phyloP scores from a whole-genome alignment of 129 eudicot genomes.

The Dittrichia graveolens region DNA sequence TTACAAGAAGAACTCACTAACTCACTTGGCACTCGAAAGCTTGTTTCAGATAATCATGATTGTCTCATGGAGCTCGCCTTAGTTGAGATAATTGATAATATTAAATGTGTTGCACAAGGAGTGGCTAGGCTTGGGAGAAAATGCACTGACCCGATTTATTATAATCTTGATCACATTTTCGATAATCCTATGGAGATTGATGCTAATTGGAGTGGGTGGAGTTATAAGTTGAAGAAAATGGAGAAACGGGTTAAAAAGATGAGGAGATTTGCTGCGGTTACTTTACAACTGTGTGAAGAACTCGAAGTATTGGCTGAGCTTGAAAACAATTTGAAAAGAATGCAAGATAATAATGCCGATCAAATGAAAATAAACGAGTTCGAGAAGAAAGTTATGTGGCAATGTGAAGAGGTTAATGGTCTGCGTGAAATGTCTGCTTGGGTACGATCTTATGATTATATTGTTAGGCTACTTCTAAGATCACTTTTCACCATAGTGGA shows the following conservation, averaged over 20 bases:
- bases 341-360: conserved; percentile 49
- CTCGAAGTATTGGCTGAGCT: conserved; percentile 79
- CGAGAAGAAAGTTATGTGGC: conserved; percentile 83
- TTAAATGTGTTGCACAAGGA: conserved; percentile 45
- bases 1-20: conserved; percentile 65
- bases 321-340: conserved; percentile 65
- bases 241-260: conserved; percentile 73
- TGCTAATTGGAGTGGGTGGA: conserved; percentile 74
- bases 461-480: conserved; percentile 61
- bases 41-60: conserved; percentile 64
- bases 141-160: conserved; percentile 62
- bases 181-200: conserved; percentile 47
- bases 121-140: conserved; percentile 75
- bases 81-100: conserved; percentile 56
- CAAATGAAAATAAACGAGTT: conserved; percentile 67
- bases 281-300: conserved; percentile 75
- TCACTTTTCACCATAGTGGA: conserved; percentile 66
- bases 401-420: conserved; percentile 78
- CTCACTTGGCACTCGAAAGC: conserved; percentile 62
- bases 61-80: conserved; percentile 71
- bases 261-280: conserved; percentile 73
- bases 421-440: conserved; percentile 86
- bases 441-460: conserved; percentile 67
- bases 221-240: conserved; percentile 81
- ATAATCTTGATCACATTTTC: conserved; percentile 57